Base-by-base conservation (phyloP, 2,329 filamentous ascomycete species). In the Penicillium sp. region DNA sequence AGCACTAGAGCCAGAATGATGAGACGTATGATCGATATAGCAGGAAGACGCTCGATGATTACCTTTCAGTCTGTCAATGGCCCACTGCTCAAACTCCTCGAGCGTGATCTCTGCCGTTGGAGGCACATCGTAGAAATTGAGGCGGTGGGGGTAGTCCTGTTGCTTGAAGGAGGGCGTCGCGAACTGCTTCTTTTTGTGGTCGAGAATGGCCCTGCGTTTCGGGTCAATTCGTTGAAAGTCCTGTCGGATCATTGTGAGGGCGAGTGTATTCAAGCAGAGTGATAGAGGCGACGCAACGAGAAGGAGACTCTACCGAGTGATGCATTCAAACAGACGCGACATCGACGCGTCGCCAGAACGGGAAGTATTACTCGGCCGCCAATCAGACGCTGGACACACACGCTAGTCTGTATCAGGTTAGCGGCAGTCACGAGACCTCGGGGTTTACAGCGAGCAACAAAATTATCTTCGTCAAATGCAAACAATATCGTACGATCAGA, bases 71-170 rank as follows among this genome's bases (percentile, higher is more conserved):
- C 94, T 82, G 67, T 96, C 90, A 67, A 99, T 97, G 11, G 92
- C 94, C 94, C 94, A 99, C 82, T 96, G 91, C 71, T 99, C 94
- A 67, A 99, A 99, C 70, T 99, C 87, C 70, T 99, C 94, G 43
- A 99, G 85, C 0, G 91, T 96, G 65, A 99, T 94, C 69, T 99
- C 94, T 48, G 89, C 89, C 0, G 91, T 97, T 0, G 94, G 94
- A 47, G 94, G 90, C 24, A 87, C 81, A 45, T 85, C 78, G 77
- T 99, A 99, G 74, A 97, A 93, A 79, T 95, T 99, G 67, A 99
- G 83, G 56, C 92, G 88, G 72, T 93, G 82, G 14, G 87, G 85
- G 71, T 97, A 99, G 45, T 88, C 81, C 56, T 87, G 82, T 63
- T 91, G 85, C 72, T 90, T 87, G 79, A 86, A 96, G 55, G 82